A percentile compares a stretch with the other conserved stretches of the same genome.
These are phyloP conservation scores for Paramecium primaurelia DNA, from an alignment of 73 alveolate genomes.

Conservation along the genomic window DNA sequence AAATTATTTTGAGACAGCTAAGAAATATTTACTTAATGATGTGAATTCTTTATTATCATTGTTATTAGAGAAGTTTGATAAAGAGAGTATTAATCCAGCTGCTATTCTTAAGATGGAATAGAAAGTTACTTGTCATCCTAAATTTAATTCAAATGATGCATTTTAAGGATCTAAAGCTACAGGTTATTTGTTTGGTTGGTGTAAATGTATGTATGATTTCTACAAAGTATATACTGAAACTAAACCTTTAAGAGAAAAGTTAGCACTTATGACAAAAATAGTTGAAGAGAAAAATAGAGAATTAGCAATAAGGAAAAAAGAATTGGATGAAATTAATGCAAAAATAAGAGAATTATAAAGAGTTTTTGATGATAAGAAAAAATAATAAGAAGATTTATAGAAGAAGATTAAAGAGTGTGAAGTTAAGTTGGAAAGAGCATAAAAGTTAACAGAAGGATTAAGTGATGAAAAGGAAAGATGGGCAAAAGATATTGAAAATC, in stretches of 20 bases:
- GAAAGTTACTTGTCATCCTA: constrained; percentile 66
- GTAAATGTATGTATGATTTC: constrained; percentile 82
- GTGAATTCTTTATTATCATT: constrained; percentile 73
- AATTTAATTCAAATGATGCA: constrained; percentile 77
- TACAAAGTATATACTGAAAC: constrained; percentile 74
- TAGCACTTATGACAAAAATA: constrained; percentile 68
- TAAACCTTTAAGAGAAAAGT: constrained; percentile 70
- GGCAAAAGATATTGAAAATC: constrained; percentile 90
- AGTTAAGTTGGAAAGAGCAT: constrained; percentile 94
- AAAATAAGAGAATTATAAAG: constrained; percentile 65
- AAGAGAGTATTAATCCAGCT: constrained; percentile 71
- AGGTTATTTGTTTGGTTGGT: constrained; percentile 89
- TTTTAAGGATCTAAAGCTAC: constrained; percentile 86
- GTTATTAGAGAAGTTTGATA: constrained; percentile 69
- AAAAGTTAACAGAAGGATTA: constrained; percentile 94
- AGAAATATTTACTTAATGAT: constrained; percentile 73
- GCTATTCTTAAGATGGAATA: constrained; percentile 66
- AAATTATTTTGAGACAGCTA: constrained; percentile 83
- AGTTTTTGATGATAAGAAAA: constrained; percentile 65
- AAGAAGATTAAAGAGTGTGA: constrained; percentile 81
- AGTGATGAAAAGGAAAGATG: constrained; percentile 98
- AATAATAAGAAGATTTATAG: constrained; percentile 68
- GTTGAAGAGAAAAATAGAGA: constrained; percentile 68
- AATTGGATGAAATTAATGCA: constrained; percentile 74
- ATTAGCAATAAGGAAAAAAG: constrained; percentile 70